phyloP scores from a whole-genome alignment of 257 asterid species.

The Lycium barbarum region DNA sequence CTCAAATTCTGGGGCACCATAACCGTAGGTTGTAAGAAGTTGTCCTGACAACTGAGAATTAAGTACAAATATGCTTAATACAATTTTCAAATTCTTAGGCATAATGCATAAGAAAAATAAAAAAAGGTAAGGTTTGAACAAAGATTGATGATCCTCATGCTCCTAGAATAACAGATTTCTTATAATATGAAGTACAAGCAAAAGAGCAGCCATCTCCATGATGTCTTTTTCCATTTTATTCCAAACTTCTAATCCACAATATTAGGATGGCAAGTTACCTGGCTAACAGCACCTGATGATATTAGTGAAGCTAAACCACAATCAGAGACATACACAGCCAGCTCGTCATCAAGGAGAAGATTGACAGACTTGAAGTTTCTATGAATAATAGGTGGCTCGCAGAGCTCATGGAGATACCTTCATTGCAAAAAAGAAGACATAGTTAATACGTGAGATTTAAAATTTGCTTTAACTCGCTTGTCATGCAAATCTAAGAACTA shows the following conservation, averaged over 20 bases:
- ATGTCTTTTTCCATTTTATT: background rate
- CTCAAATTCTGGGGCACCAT: conserved; percentile 98
- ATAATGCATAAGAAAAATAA: background rate
- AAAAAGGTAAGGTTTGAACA: background rate
- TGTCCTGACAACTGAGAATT: conserved; percentile 88
- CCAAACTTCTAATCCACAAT: conserved; percentile 19
- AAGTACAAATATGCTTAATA: background rate
- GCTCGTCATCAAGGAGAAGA: too few species aligned
- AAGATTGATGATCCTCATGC: conserved; percentile 22
- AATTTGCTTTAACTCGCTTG: background rate
- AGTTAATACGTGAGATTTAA: background rate
- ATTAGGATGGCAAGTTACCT: conserved; percentile 57
- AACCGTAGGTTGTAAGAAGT: conserved; percentile 91
- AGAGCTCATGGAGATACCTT: conserved; percentile 94
- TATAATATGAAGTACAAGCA: background rate
- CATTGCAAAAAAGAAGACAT: conserved; percentile 32
- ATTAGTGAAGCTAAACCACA: conserved; percentile 94
- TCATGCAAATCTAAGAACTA: conserved; percentile 13
- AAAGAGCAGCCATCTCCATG: background rate
- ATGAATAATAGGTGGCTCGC: conserved; percentile 69
- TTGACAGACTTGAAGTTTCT: too few species aligned
- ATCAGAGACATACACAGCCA: conserved; percentile 38
- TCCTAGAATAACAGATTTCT: conserved; percentile 3
- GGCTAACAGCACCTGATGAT: conserved; percentile 82
- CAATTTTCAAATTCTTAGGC: background rate